phyloP scores from a whole-genome alignment of 257 asterid species.

The Orobanche coerulescens region DNA sequence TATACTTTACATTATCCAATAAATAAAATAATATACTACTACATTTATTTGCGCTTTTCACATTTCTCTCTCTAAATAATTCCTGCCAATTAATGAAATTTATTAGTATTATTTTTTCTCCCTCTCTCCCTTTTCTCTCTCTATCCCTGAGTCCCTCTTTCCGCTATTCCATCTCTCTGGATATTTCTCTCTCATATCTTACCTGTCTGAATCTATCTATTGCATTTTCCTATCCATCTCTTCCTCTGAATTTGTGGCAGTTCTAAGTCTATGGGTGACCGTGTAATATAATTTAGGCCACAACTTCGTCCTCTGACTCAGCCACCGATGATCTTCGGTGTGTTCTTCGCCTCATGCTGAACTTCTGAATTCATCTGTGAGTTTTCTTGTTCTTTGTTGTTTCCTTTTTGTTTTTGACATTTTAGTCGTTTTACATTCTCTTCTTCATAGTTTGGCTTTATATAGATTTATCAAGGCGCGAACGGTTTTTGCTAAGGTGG shows the following conservation, averaged over 20 bases:
- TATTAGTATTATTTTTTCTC: not conserved
- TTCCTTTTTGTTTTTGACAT: not conserved
- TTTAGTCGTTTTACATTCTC: not conserved
- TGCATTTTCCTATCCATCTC: slow-evolving; percentile 16
- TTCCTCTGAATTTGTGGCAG: slow-evolving; percentile 22
- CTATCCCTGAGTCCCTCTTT: not conserved
- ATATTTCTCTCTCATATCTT: not conserved
- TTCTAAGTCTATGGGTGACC: slow-evolving; percentile 32
- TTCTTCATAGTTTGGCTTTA: not conserved
- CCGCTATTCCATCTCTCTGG: not conserved
- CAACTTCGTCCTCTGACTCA: slow-evolving; percentile 30
- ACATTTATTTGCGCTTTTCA: too few species aligned
- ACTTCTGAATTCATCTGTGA: slow-evolving; percentile 31
- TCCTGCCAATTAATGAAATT: not conserved
- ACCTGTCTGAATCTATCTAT: not conserved
- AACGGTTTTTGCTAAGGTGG: not conserved
- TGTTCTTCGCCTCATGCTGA: slow-evolving; percentile 26
- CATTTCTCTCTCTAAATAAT: too few species aligned
- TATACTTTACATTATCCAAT: not conserved
- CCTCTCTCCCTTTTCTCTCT: not conserved
- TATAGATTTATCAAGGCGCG: not conserved
- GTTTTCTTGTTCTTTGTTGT: not conserved
- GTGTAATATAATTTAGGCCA: slow-evolving; percentile 27
- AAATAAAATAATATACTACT: too few species aligned
- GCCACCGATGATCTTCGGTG: slow-evolving; percentile 59